Conservation (phyloP, 2,329 filamentous ascomycete genomes). For the Colletotrichum destructivum region DNA sequence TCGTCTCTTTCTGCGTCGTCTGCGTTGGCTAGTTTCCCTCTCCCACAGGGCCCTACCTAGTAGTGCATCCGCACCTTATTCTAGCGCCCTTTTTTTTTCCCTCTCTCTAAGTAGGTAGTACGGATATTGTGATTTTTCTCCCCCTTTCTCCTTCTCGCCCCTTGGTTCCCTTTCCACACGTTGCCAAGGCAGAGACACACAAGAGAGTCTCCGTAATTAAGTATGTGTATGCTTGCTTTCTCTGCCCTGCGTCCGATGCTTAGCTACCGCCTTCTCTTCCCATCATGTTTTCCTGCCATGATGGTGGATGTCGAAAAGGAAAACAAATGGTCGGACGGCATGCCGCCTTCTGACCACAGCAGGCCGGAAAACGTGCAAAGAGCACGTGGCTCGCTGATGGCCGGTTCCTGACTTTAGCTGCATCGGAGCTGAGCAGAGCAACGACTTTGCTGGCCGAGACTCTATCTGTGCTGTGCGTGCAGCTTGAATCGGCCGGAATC, state of each 20-base stretch:
- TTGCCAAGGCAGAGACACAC: slow-evolving; percentile 24
- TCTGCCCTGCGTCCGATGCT: slow-evolving; percentile 20
- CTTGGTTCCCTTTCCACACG: slow-evolving; percentile 1
- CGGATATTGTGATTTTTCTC: neutral
- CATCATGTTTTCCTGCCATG: no score
- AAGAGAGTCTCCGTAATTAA: neutral
- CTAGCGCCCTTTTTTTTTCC: neutral
- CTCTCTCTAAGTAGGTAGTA: no score
- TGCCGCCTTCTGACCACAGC: slow-evolving; percentile 1
- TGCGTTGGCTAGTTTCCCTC: neutral
- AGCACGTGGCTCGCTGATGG: slow-evolving; percentile 32
- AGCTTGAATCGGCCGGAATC: slow-evolving; percentile 17
- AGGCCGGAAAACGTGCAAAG: slow-evolving; percentile 33
- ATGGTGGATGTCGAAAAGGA: neutral
- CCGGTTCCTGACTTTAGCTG: slow-evolving; percentile 24
- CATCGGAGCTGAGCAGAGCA: slow-evolving; percentile 3
- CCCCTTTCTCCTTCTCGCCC: neutral
- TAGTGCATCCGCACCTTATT: slow-evolving; percentile 17
- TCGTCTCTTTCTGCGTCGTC: slow-evolving; percentile 3
- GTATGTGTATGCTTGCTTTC: slow-evolving; percentile 7
- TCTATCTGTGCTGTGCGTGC: slow-evolving; percentile 34
- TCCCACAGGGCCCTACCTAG: slow-evolving; percentile 21
- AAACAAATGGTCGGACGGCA: slow-evolving; percentile 16
- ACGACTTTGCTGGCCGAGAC: neutral
- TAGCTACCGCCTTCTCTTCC: neutral